phyloP scores from a whole-genome alignment of 2,329 filamentous ascomycete genomes.

The Aspergillus brunneoviolaceus region DNA sequence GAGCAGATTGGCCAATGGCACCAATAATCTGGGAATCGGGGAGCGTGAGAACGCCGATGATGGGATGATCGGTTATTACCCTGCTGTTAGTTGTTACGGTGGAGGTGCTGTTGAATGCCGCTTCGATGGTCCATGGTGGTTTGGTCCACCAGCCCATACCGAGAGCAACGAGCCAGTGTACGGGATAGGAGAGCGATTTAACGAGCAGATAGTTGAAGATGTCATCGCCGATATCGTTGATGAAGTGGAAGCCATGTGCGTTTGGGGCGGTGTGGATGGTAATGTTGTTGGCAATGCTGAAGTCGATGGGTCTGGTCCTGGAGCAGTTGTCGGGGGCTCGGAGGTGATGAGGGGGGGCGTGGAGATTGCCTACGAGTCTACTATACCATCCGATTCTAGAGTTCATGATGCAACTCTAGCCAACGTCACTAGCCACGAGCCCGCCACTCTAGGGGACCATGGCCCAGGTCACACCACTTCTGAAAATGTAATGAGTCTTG shows the following conservation, averaged over 20 bases:
- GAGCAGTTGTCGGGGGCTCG: slow-evolving; percentile 30
- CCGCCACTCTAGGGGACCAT: slow-evolving; percentile 12
- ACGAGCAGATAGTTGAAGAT: slow-evolving; percentile 93
- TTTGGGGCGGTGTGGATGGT: slow-evolving; percentile 53
- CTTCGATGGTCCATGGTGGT: slow-evolving; percentile 93
- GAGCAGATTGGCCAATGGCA: slow-evolving; percentile 53
- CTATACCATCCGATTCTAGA: slow-evolving; percentile 15
- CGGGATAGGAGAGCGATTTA: slow-evolving; percentile 74
- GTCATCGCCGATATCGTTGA: slow-evolving; percentile 90
- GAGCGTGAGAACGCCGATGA: slow-evolving; percentile 88
- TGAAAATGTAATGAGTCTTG: slow-evolving; percentile 28
- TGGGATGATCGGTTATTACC: slow-evolving; percentile 93
- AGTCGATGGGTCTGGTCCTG: slow-evolving; percentile 25
- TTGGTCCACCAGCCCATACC: slow-evolving; percentile 62
- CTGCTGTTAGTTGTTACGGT: slow-evolving; percentile 86
- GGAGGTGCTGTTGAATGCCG: slow-evolving; percentile 90
- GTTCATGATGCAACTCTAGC: slow-evolving; percentile 4
- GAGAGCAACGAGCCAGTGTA: slow-evolving; percentile 50
- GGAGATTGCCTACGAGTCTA: slow-evolving; percentile 30
- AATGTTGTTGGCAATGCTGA: slow-evolving; percentile 32
- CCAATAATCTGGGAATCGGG: slow-evolving; percentile 54
- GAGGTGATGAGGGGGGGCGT: slow-evolving; percentile 35
- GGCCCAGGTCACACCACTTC: slow-evolving; percentile 16
- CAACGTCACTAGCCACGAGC: slow-evolving; percentile 24
- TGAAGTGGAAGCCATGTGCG: slow-evolving; percentile 74